phyloP scores from a whole-genome alignment of 441 rosid genomes.

The Geranium incanum region DNA sequence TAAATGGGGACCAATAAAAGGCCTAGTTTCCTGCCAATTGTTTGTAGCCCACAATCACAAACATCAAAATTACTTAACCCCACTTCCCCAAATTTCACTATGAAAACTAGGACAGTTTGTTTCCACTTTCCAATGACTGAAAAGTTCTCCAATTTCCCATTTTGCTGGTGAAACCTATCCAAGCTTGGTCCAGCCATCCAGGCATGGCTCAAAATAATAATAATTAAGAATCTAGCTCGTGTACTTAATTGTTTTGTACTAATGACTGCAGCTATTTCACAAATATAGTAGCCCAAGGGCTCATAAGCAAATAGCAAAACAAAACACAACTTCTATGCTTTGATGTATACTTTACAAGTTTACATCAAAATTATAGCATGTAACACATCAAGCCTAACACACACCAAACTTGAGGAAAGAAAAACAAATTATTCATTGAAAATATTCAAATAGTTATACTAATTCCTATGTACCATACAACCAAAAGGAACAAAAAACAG shows the following conservation, averaged over 20 bases:
- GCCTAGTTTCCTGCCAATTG: neutral
- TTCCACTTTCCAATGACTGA: neutral
- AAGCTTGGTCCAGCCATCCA: neutral
- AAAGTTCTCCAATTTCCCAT: neutral
- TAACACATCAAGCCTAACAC: neutral
- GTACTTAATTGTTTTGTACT: neutral
- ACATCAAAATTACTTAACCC: neutral
- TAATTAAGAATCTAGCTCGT: neutral
- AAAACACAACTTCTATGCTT: neutral
- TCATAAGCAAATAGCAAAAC: neutral
- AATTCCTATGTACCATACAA: neutral
- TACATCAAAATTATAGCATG: neutral
- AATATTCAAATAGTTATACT: neutral
- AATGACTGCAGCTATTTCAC: neutral
- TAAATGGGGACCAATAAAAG: neutral
- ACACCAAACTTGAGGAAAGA: neutral
- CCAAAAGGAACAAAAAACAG: neutral
- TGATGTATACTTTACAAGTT: neutral
- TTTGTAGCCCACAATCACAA: neutral
- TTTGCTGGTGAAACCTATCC: neutral
- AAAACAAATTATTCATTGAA: neutral
- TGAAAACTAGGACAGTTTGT: neutral
- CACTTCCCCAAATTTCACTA: neutral
- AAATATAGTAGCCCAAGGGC: neutral
- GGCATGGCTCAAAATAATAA: neutral